phyloP scores from a whole-genome alignment of 2,329 filamentous ascomycete species.

The Cercospora berteroae region DNA sequence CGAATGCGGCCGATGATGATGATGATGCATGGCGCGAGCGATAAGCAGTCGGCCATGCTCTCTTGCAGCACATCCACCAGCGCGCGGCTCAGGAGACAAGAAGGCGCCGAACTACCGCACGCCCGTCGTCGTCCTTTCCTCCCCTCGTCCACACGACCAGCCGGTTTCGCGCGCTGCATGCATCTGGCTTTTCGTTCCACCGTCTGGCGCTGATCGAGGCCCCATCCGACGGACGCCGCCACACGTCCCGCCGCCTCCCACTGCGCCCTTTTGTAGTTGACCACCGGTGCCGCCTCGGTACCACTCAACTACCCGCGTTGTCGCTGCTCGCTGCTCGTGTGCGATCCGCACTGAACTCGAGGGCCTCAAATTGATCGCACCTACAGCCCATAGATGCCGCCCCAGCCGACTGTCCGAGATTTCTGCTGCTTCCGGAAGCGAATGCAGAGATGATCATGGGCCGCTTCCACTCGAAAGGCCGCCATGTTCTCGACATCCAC shows the following conservation, averaged over 20 bases:
- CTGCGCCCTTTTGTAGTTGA: not conserved
- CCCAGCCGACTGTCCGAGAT: not conserved
- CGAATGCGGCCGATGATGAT: not conserved
- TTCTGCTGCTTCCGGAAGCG: conserved; percentile 6
- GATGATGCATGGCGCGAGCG: not conserved
- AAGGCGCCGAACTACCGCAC: not conserved
- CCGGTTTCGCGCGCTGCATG: not conserved
- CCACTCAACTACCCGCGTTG: conserved; percentile 26
- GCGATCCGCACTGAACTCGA: not conserved
- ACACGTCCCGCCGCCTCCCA: not conserved
- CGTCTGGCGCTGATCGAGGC: conserved; percentile 7
- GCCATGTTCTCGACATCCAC: conserved; percentile 27
- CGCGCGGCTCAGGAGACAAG: not conserved
- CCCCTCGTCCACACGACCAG: not conserved
- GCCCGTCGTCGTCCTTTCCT: not conserved
- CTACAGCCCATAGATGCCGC: conserved; percentile 7
- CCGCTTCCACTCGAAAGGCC: conserved; percentile 22
- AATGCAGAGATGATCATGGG: conserved; percentile 17
- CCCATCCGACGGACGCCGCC: not conserved
- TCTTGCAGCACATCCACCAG: not conserved
- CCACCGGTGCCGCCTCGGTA: conserved; percentile 6
- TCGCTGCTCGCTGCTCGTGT: not conserved
- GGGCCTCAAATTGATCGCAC: not conserved
- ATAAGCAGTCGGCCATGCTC: not conserved
- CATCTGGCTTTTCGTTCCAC: not conserved